Evolutionary conservation across 176 grass and related monocot species (phyloP).

Genomic region (Neostapfia colusana): DNA sequence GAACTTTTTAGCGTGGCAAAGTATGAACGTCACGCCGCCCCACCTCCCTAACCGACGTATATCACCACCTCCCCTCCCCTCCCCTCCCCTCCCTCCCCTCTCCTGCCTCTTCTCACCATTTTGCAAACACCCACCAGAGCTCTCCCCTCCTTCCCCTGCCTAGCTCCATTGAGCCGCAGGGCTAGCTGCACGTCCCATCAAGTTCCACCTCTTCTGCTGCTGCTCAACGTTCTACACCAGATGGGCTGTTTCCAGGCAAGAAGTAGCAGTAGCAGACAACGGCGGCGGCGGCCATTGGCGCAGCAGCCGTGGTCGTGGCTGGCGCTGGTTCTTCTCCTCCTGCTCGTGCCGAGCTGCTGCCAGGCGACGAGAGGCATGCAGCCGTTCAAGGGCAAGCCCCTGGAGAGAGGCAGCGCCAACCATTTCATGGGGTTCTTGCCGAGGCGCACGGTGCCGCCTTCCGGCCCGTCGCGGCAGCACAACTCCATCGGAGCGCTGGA

Average conservation of each 20-base stretch:
- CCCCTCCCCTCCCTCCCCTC: neutral
- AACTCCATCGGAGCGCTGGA: conserved; percentile 68
- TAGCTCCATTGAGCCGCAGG: conserved; percentile 10
- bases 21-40: no score
- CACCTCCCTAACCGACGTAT: conserved; percentile 26
- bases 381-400: conserved; percentile 51
- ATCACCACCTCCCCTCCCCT: conserved; percentile 17
- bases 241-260: conserved; percentile 26
- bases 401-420: conserved; percentile 48
- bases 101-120: conserved; percentile 25
- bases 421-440: conserved; percentile 76
- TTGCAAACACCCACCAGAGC: conserved; percentile 18
- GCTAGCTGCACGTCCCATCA: neutral
- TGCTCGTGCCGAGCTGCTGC: conserved; percentile 53
- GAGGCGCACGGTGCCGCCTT: conserved; percentile 51
- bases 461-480: conserved; percentile 78
- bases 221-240: neutral
- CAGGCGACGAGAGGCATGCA: conserved; percentile 65
- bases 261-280: neutral
- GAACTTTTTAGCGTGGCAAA: no score
- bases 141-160: neutral
- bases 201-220: neutral
- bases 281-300: neutral
- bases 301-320: neutral
- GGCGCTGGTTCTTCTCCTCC: conserved; percentile 21